Conservation (phyloP, 331 rosid genomes). For the Malus hybrid region DNA sequence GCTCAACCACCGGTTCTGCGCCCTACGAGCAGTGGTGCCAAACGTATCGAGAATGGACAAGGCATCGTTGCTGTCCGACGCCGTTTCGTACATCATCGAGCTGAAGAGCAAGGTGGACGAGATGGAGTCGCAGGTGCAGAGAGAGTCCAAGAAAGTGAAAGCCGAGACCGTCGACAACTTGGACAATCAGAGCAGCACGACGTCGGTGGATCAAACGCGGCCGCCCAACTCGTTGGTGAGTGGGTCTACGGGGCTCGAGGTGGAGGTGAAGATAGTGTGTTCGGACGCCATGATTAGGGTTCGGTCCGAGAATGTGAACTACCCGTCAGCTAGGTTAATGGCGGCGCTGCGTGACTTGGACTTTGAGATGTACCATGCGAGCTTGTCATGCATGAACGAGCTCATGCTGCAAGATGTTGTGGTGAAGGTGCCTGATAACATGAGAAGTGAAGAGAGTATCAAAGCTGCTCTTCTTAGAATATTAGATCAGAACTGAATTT, state of each 20-base stretch:
- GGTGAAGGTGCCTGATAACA: constrained; percentile 35
- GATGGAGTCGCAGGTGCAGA: constrained; percentile 34
- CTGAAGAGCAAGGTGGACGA: constrained; percentile 55
- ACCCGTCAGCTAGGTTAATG: constrained; percentile 67
- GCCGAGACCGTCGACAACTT: constrained; percentile 25
- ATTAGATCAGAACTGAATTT: constrained; percentile 20
- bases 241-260: constrained; percentile 18
- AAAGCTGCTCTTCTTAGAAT: constrained; percentile 45
- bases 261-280: constrained; percentile 66
- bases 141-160: constrained; percentile 38
- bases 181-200: constrained; percentile 56
- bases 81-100: constrained; percentile 71
- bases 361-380: constrained; percentile 66
- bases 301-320: constrained; percentile 54
- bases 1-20: constrained; percentile 77
- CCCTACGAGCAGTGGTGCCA: constrained; percentile 71
- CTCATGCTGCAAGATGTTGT: constrained; percentile 81
- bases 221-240: neutral
- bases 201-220: constrained; percentile 43
- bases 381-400: constrained; percentile 57
- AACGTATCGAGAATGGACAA: constrained; percentile 93
- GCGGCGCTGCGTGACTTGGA: constrained; percentile 50
- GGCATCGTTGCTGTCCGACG: constrained; percentile 73
- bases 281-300: constrained; percentile 71
- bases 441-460: constrained; percentile 39